Evolutionary conservation across 73 alveolate genomes (phyloP).

Genomic region (Paramecium tetraurelia): DNA sequence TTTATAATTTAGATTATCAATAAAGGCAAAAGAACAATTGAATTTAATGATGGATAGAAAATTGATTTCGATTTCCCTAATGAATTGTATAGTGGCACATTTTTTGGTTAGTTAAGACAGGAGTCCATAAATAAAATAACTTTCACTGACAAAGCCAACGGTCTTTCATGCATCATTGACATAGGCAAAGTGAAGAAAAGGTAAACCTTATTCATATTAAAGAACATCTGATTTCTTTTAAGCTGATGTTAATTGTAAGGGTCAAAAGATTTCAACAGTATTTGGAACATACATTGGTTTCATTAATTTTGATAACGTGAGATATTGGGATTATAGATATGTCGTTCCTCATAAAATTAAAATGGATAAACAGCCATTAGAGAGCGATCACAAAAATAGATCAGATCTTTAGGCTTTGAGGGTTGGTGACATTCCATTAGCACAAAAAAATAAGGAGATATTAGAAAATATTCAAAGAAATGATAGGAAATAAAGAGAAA

Average conservation of each 20-base stretch:
- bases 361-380: conserved; percentile 65
- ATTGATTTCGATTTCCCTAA: conserved; percentile 65
- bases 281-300: conserved; percentile 92
- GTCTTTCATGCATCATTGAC: conserved; percentile 60
- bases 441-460: conserved; percentile 79
- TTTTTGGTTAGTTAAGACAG: conserved; percentile 76
- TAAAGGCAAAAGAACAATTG: conserved; percentile 72
- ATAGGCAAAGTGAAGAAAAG: conserved; percentile 68
- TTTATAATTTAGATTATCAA: conserved; percentile 46
- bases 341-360: conserved; percentile 59
- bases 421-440: conserved; percentile 77
- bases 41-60: conserved; percentile 77
- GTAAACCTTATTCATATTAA: not conserved
- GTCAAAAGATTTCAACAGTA: conserved; percentile 66
- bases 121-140: conserved; percentile 70
- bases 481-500: conserved; percentile 58
- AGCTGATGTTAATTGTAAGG: conserved; percentile 72
- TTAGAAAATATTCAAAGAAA: conserved; percentile 71
- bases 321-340: conserved; percentile 94
- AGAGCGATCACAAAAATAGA: conserved; percentile 68
- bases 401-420: conserved; percentile 56
- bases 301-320: conserved; percentile 88
- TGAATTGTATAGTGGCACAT: conserved; percentile 77
- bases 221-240: conserved; percentile 82
- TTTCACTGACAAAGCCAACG: conserved; percentile 67